Conservation (phyloP, 257 asterid genomes). For the Scutellaria minor region DNA sequence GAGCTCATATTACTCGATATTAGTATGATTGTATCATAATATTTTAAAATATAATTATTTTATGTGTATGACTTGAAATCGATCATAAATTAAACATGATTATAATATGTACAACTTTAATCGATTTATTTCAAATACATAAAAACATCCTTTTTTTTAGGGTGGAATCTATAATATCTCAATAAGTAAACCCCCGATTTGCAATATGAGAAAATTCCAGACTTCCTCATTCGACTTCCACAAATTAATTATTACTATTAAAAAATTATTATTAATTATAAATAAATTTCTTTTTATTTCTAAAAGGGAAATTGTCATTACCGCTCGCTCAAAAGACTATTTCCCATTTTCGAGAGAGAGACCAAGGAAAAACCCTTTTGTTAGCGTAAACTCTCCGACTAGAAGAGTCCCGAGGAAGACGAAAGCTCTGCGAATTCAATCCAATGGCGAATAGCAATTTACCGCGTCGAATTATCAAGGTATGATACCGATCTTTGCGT, state of each 20-base stretch:
- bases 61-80: too few species aligned
- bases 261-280: background rate
- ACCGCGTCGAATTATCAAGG: slow-evolving; percentile 73
- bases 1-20: too few species aligned
- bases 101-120: too few species aligned
- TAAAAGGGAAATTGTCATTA: slow-evolving; percentile 7
- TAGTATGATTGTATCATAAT: too few species aligned
- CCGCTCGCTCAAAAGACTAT: slow-evolving; percentile 10
- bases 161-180: slow-evolving; percentile 17
- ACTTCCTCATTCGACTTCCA: background rate
- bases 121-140: too few species aligned
- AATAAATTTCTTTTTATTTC: background rate
- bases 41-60: too few species aligned
- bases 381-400: slow-evolving; percentile 56
- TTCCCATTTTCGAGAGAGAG: slow-evolving; percentile 44
- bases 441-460: slow-evolving; percentile 59
- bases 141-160: background rate
- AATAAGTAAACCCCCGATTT: slow-evolving; percentile 13
- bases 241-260: background rate
- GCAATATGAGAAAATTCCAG: slow-evolving; percentile 6
- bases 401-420: slow-evolving; percentile 23
- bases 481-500: slow-evolving; percentile 57
- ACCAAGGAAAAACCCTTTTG: slow-evolving; percentile 39
- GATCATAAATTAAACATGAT: too few species aligned
- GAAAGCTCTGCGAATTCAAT: slow-evolving; percentile 40